Conservation (phyloP, 306 rosid genomes). For the Dalbergia cultrata region DNA sequence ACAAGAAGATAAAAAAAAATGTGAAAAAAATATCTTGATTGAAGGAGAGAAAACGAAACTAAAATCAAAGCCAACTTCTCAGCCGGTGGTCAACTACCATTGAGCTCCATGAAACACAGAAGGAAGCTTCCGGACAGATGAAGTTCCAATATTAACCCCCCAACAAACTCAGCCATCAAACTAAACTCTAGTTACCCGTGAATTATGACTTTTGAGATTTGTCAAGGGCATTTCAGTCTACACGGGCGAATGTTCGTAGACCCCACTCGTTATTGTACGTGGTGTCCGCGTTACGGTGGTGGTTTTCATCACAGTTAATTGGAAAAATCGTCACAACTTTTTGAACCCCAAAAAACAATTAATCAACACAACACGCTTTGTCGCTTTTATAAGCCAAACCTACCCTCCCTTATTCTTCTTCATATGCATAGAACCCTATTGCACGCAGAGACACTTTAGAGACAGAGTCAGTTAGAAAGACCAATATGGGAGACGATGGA, state of each 20-base stretch:
- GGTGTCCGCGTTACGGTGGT: slow-evolving; percentile 31
- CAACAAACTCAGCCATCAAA: not conserved
- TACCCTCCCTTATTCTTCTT: not conserved
- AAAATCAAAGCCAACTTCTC: not conserved
- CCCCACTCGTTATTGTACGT: not conserved
- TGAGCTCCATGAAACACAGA: slow-evolving; percentile 8
- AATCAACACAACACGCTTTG: slow-evolving; percentile 36
- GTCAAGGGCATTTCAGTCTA: slow-evolving; percentile 40
- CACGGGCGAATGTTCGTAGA: not conserved
- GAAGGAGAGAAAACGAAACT: not conserved
- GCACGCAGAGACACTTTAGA: not conserved
- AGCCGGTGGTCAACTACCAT: slow-evolving; percentile 28
- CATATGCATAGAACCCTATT: not conserved
- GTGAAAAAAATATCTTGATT: not conserved
- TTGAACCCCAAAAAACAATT: not conserved
- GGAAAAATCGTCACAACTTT: slow-evolving; percentile 2
- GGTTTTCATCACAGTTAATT: not conserved
- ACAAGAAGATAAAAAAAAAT: not conserved
- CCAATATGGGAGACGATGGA: slow-evolving; percentile 55
- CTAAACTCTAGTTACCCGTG: too few species aligned
- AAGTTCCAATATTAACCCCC: slow-evolving; percentile 41
- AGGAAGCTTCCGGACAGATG: slow-evolving; percentile 34
- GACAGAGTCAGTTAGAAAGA: slow-evolving; percentile 7
- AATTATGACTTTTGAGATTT: not conserved
- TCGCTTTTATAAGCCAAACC: slow-evolving; percentile 25